Conservation (phyloP, 2,329 filamentous ascomycete species). For the Tolypocladium inflatum region DNA sequence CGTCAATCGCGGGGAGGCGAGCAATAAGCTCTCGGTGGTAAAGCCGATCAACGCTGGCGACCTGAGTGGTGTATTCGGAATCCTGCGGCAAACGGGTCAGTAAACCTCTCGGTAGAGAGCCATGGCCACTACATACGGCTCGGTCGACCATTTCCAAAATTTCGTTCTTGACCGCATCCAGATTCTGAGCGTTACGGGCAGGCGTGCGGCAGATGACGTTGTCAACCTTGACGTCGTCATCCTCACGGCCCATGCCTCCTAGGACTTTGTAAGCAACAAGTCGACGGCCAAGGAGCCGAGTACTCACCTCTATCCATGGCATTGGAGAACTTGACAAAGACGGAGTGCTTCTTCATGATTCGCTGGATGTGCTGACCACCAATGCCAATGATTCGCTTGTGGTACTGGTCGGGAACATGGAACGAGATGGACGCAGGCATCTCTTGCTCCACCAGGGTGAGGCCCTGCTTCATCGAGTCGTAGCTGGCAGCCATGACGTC, state of each 20-base stretch:
- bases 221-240: constrained; percentile 97
- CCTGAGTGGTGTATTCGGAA: constrained; percentile 92
- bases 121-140: constrained; percentile 47
- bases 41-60: constrained; percentile 85
- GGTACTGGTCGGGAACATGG: constrained; percentile 97
- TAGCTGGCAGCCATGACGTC: constrained; percentile 90
- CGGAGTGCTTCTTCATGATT: constrained; percentile 99
- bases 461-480: constrained; percentile 85
- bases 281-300: background rate
- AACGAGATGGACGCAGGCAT: constrained; percentile 99
- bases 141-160: constrained; percentile 99
- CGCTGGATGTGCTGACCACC: constrained; percentile 97
- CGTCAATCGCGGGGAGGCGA: constrained; percentile 81
- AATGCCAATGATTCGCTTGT: constrained; percentile 98
- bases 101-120: background rate
- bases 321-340: constrained; percentile 99
- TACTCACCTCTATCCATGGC: constrained; percentile 81
- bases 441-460: constrained; percentile 92
- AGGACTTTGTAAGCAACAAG: constrained; percentile 14
- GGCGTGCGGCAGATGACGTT: constrained; percentile 98
- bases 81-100: constrained; percentile 42
- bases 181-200: constrained; percentile 89
- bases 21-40: constrained; percentile 92
- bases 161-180: constrained; percentile 96
- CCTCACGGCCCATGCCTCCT: constrained; percentile 74